Base-by-base conservation (phyloP, 768 basidiomycete species). In the Rhodosporidiobolus odoratus region DNA sequence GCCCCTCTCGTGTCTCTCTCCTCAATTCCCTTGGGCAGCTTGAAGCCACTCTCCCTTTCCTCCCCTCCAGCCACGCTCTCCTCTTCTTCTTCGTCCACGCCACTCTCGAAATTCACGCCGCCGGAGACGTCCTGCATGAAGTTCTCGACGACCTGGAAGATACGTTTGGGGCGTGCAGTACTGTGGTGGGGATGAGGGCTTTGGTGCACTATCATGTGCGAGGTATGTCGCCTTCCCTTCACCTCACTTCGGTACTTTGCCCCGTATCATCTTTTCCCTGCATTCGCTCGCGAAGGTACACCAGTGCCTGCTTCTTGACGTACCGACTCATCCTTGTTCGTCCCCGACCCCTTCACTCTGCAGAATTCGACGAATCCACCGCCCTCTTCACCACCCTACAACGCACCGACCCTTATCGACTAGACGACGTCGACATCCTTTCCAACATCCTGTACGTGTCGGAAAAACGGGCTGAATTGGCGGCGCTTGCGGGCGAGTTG, bases 391-490 rank as follows among this genome's bases (percentile, higher is more conserved):
- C 92, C 75, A 84, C 85, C 74, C 89, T 98, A 41, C 84, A 91
- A 41, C 80, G 82, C 4, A 78, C 88, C 43, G 93, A 97, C 78
- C 95, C 94, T 15, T 88, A 87, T 80, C 86, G 93, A 34, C 86
- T 96, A 66, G 96, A 99, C 73, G 91, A 96, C 76, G 89, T 98
- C 66, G 96, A 98, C 77, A 87, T 96, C 45, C 93, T 89, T 79
- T 95, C 93, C 65, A 96, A 98, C 78, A 96, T 98, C 77, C 84
- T 98, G 50, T 98, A 97, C 79, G 93, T 98, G 4, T 91, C 91
- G 58, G 90, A 93, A 76, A 91, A 91, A 76, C 85, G 86, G 54
- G 82, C 90, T 41, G 94, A 95, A 77, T 82, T 99, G 52, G 93
- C 93, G 27, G 87, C 87, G 78, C 84, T 98, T 45, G 96, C 95